Conservation (phyloP, 2,329 filamentous ascomycete species). For the Claviceps capensis region DNA sequence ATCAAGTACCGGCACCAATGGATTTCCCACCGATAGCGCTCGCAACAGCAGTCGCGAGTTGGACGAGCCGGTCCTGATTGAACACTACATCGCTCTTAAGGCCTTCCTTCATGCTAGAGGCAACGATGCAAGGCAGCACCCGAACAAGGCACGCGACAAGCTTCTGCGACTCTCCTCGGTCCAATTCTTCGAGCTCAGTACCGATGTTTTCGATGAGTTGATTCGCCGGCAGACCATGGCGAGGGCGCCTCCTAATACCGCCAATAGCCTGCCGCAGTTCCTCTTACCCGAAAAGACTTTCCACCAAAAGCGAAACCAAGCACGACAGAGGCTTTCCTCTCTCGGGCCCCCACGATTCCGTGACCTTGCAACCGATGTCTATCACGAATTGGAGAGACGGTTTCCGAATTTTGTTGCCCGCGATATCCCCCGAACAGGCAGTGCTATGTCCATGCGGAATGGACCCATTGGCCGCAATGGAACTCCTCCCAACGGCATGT, state of each 20-base stretch:
- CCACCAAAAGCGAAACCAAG: slow-evolving; percentile 94
- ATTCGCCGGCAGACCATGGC: slow-evolving; percentile 65
- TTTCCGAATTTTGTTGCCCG: slow-evolving; percentile 66
- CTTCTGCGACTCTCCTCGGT: slow-evolving; percentile 76
- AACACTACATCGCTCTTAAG: slow-evolving; percentile 73
- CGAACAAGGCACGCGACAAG: slow-evolving; percentile 90
- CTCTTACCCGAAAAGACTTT: slow-evolving; percentile 78
- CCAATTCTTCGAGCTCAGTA: slow-evolving; percentile 95
- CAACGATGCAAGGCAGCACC: slow-evolving; percentile 58
- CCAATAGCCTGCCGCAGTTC: slow-evolving; percentile 50
- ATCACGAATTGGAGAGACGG: slow-evolving; percentile 81
- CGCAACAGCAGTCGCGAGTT: slow-evolving; percentile 46
- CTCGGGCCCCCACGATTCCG: slow-evolving; percentile 76
- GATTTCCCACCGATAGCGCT: slow-evolving; percentile 56
- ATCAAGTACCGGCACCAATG: slow-evolving; percentile 65
- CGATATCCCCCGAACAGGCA: slow-evolving; percentile 55
- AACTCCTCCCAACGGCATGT: slow-evolving; percentile 44
- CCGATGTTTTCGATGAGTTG: slow-evolving; percentile 93
- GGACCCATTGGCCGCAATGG: slow-evolving; percentile 45
- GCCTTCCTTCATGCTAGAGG: slow-evolving; percentile 65
- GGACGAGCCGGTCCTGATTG: slow-evolving; percentile 49
- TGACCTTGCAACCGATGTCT: slow-evolving; percentile 89
- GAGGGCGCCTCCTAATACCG: slow-evolving; percentile 36
- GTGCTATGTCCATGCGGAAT: slow-evolving; percentile 49
- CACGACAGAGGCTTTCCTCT: slow-evolving; percentile 86